Base-by-base conservation (phyloP, 2,329 filamentous ascomycete genomes). In the Hypoxylon sp. region DNA sequence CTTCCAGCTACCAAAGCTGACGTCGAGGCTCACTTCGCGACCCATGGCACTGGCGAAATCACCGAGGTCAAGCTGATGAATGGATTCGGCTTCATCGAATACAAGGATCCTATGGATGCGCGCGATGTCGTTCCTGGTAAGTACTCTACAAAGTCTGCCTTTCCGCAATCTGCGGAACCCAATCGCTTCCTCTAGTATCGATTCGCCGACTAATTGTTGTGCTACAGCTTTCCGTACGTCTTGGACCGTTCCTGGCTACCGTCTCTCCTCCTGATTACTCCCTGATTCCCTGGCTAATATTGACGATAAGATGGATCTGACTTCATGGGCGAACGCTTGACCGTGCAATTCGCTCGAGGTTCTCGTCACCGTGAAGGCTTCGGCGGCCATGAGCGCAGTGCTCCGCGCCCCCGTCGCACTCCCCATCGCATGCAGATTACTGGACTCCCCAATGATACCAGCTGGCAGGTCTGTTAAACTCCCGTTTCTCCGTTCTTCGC, bases 61-160 rank as follows among this genome's bases (percentile, higher is more conserved):
- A 96, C 92, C 75, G 96, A 99, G 85, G 95, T 99, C 85, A 99
- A 99, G 87, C 90, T 99, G 72, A 99, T 99, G 96, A 98, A 97
- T 80, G 96, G 96, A 78, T 99, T 99, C 80, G 96, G 96, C 80
- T 99, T 99, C 86, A 97, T 99, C 80, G 96, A 99, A 83, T 99
- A 98, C 83, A 97, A 98, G 83, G 96, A 98, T 84, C 90, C 94
- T 65, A 93, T 98, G 92, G 96, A 99, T 84, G 96, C 96, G 75
- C 92, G 95, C 79, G 96, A 99, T 84, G 94, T 99, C 72, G 96
- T 99, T 78, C 96, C 96, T 82, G 95, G 96, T 98, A 89, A 85
- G 91, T 78, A 70, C 68, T 65, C 56, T 62, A 59, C 65, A 61
- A 52, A 63, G 69, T 63, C 57, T 27, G 5, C 24, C 70, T 70